These are phyloP conservation scores for Prunus mongolica DNA, from an alignment of 306 rosid species.

Conservation along the genomic window DNA sequence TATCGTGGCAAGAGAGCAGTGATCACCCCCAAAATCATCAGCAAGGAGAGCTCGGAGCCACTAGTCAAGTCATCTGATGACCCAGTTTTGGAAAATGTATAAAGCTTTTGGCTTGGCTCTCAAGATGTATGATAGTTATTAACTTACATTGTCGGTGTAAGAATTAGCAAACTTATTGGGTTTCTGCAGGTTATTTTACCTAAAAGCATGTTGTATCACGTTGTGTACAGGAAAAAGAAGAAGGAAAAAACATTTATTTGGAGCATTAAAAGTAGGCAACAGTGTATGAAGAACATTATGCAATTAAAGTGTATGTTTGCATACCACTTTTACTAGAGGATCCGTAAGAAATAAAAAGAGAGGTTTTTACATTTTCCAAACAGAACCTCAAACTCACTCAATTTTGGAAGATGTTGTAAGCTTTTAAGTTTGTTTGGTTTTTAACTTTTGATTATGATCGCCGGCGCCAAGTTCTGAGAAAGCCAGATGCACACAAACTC, in stretches of 20 bases:
- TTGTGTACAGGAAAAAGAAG: not conserved
- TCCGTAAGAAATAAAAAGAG: no score
- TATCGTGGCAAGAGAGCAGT: conserved; percentile 38
- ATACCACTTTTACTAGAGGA: not conserved
- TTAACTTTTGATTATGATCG: no score
- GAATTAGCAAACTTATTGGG: not conserved
- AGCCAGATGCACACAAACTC: no score
- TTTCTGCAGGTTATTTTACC: not conserved
- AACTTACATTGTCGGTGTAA: not conserved
- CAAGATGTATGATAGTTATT: not conserved
- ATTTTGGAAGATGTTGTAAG: no score
- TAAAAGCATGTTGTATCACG: not conserved
- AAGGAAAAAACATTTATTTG: not conserved
- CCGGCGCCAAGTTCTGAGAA: no score
- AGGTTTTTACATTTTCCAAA: no score
- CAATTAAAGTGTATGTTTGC: not conserved
- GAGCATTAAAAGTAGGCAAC: not conserved
- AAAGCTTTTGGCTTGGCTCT: conserved; percentile 1
- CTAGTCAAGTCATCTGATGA: conserved; percentile 34
- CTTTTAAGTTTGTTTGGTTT: no score
- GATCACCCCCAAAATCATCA: conserved; percentile 17
- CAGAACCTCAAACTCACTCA: no score
- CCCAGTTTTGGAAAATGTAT: conserved; percentile 31
- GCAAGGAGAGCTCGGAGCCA: conserved; percentile 21
- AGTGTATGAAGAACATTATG: not conserved